Evolutionary conservation across 306 rosid genomes (phyloP), one percentile per base, ranked within the genome.

Genomic region (Cyamopsis tetragonoloba): DNA sequence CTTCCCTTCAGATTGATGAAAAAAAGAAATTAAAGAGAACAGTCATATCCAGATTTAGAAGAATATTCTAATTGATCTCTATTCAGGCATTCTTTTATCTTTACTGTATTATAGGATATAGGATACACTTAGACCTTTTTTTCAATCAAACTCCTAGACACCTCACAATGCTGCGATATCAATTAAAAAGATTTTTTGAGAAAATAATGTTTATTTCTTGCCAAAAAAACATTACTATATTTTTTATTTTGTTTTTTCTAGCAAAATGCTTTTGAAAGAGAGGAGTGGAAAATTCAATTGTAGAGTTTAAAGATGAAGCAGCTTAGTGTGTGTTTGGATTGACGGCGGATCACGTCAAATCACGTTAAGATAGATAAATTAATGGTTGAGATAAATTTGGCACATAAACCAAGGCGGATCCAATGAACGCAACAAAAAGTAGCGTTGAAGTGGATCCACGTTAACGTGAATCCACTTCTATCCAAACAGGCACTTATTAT

Each of bases 1-100:
- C 61, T 50, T 61, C 66, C 71, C 75, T 41, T 69, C 34, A 41
- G 71, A 51, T 50, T 46, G 53, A 48, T 13, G n/a, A 14, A 44
- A 30, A 47, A 46, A 42, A 43, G 15, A 7, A 49, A 62, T 23
- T 28, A 17, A n/a, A n/a, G n/a, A 31, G 31, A 30, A 28, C 74
- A 24, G 50, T 32, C 20, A 19, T 64, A 17, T 63, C 26, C 22
- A 17, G 11, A 56, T 70, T 23, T 18, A 46, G 41, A 58, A 37
- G 22, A 44, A 44, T n/a, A n/a, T 57, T 44, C 50, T 46, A 20
- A 10, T 23, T n/a, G 13, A 23, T 44, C n/a, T 39, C 5, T 55
- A 9, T 71, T 54, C n/a, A n/a, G n/a, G n/a, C n/a, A n/a, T 50
- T 71, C 15, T 5, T 44, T 62, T 20, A 15, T 35, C 20, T 34